These are phyloP conservation scores for Peronospora destructor DNA, from an alignment of 352 stramenopile genomes.

Conservation along the genomic window DNA sequence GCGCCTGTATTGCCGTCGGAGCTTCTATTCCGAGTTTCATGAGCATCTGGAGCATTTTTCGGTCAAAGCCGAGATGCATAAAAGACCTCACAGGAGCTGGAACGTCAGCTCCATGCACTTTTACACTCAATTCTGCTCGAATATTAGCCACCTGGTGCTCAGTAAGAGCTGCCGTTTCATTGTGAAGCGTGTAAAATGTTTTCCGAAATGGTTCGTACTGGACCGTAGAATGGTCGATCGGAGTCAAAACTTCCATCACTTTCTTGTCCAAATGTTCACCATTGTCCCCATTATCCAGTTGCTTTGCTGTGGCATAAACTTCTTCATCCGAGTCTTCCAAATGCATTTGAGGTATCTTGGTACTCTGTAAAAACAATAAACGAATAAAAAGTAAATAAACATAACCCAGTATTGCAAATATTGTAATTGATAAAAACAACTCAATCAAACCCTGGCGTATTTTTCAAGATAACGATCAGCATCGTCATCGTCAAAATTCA, in stretches of 20 bases:
- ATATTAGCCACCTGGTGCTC: constrained; percentile 34
- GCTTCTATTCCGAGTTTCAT: constrained; percentile 69
- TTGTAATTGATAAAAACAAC: background rate
- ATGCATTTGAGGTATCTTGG: constrained; percentile 30
- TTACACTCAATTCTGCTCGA: constrained; percentile 41
- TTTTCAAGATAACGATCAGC: constrained; percentile 29
- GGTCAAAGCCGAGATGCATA: constrained; percentile 60
- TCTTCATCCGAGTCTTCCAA: constrained; percentile 64
- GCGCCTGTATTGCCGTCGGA: constrained; percentile 73
- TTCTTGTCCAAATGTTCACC: constrained; percentile 38
- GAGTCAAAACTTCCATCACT: constrained; percentile 66
- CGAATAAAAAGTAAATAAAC: too few relatives aligned
- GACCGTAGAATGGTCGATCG: constrained; percentile 61
- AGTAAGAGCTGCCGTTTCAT: constrained; percentile 33
- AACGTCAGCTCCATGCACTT: constrained; percentile 41
- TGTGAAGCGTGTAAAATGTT: constrained; percentile 56
- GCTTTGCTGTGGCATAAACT: constrained; percentile 60
- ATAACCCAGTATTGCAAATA: too few relatives aligned
- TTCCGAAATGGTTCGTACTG: constrained; percentile 82
- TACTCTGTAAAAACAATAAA: constrained; percentile 15
- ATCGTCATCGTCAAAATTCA: constrained; percentile 34
- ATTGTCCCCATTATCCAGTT: constrained; percentile 27
- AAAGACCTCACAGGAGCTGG: constrained; percentile 70
- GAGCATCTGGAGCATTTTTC: constrained; percentile 55
- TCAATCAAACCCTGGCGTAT: constrained; percentile 22